phyloP scores from a whole-genome alignment of 768 basidiomycete species.

The Tricholoma hemisulphureum region DNA sequence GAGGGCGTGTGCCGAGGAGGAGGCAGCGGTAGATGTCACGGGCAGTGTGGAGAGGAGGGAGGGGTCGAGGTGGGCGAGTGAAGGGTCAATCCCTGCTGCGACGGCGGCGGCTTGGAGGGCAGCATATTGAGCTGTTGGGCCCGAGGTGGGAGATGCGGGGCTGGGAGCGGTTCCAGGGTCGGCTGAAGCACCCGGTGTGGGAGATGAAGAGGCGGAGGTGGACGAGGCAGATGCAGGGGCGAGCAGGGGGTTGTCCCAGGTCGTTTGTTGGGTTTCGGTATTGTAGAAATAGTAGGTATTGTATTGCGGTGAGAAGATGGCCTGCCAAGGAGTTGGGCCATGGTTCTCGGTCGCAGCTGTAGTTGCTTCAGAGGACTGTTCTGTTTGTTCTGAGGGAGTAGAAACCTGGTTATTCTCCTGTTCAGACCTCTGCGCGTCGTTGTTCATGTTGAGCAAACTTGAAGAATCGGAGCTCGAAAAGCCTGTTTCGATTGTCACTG shows the following conservation, averaged over 20 bases:
- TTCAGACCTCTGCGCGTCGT: neutral
- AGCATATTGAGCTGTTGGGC: constrained; percentile 35
- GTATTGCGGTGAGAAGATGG: constrained; percentile 73
- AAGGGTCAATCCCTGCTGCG: constrained; percentile 81
- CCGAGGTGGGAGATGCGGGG: constrained; percentile 4
- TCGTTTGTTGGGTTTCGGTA: constrained; percentile 70
- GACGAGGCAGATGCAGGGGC: constrained; percentile 31
- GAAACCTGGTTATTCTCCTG: neutral
- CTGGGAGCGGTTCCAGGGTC: constrained; percentile 20
- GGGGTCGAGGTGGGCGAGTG: constrained; percentile 78
- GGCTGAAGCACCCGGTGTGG: constrained; percentile 25
- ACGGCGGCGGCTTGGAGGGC: constrained; percentile 68
- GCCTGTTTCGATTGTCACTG: neutral
- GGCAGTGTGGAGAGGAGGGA: constrained; percentile 45
- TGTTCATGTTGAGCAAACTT: neutral
- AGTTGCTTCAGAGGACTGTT: neutral
- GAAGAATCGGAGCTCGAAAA: neutral
- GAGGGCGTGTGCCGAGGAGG: constrained; percentile 24
- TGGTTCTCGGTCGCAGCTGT: neutral
- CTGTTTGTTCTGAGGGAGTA: neutral
- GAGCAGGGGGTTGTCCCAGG: constrained; percentile 84
- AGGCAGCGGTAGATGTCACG: constrained; percentile 26
- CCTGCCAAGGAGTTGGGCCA: constrained; percentile 61
- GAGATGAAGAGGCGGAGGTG: constrained; percentile 20
- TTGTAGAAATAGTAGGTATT: constrained; percentile 88